Percentiles rank a stretch among this genome's conserved stretches.
Evolutionary conservation across 2,329 filamentous ascomycete species (phyloP).

Genomic region (Aspergillus carbonarius): DNA sequence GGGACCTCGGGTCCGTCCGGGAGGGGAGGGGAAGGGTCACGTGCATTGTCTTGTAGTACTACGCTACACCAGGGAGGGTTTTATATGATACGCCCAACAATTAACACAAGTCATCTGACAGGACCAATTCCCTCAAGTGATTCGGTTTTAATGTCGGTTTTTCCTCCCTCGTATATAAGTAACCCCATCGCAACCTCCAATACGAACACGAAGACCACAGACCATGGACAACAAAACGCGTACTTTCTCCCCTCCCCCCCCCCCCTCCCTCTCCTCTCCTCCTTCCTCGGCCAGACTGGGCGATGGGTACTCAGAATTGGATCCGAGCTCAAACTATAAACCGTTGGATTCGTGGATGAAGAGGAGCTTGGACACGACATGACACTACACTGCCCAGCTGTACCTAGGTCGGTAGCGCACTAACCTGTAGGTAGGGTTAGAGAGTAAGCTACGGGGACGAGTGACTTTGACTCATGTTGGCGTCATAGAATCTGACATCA

Average conservation of each 20-base stretch:
- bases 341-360: neutral
- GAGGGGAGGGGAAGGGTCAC: neutral
- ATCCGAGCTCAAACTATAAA: neutral
- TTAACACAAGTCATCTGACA: too few relatives aligned
- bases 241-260: too few relatives aligned
- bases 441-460: too few relatives aligned
- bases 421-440: neutral
- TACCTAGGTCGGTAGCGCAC: neutral
- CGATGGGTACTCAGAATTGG: neutral
- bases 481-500: neutral
- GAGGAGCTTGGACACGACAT: neutral
- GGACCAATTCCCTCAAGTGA: too few relatives aligned
- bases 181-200: constrained; percentile 1
- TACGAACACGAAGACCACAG: constrained; percentile 12
- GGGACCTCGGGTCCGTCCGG: neutral
- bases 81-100: too few relatives aligned
- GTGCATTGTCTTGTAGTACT: neutral
- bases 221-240: too few relatives aligned
- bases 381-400: neutral
- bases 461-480: neutral
- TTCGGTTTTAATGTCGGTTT: too few relatives aligned
- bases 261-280: too few relatives aligned
- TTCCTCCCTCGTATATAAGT: too few relatives aligned
- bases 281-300: neutral
- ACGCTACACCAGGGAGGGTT: too few relatives aligned